A percentile compares a stretch with the other conserved stretches of the same genome.
Conservation (phyloP, 1,139 yeast species). For the Torulaspora pretoriensis region DNA sequence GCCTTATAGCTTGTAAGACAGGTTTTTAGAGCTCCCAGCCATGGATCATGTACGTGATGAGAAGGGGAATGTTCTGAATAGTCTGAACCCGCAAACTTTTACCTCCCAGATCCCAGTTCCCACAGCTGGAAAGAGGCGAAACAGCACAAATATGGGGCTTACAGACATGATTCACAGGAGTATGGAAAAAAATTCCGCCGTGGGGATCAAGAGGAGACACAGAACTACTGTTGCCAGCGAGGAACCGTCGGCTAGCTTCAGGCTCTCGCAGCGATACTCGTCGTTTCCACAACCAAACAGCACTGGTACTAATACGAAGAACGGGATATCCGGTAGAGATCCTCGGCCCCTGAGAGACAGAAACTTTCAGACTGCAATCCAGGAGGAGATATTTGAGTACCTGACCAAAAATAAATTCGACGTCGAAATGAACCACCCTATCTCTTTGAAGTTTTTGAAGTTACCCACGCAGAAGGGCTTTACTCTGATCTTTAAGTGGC, state of each 20-base stretch:
- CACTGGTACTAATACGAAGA: constrained; percentile 2
- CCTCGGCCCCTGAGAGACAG: constrained; percentile 77
- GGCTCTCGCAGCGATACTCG: constrained; percentile 16
- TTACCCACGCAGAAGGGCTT: constrained; percentile 90
- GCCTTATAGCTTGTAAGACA: background rate
- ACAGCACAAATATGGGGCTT: constrained; percentile 22
- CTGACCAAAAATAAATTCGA: constrained; percentile 63
- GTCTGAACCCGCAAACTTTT: constrained; percentile 22
- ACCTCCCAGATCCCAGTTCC: constrained; percentile 28
- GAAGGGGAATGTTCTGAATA: constrained; percentile 11
- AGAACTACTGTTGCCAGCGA: constrained; percentile 20
- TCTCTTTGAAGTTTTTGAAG: constrained; percentile 60
- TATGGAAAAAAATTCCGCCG: constrained; percentile 18
- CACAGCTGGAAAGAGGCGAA: constrained; percentile 21
- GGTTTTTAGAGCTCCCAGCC: background rate
- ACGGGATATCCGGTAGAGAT: constrained; percentile 41
- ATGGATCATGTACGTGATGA: constrained; percentile 6
- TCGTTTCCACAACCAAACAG: constrained; percentile 13
- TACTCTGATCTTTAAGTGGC: constrained; percentile 70
- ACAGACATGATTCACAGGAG: constrained; percentile 30
- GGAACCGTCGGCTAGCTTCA: constrained; percentile 8
- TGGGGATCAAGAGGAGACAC: constrained; percentile 9
- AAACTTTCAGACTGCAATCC: constrained; percentile 59
- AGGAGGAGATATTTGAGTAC: constrained; percentile 64
- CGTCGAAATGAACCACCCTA: constrained; percentile 64